Evolutionary conservation across 805 yeast species (phyloP).

Genomic region (Komagataella ulmi): DNA sequence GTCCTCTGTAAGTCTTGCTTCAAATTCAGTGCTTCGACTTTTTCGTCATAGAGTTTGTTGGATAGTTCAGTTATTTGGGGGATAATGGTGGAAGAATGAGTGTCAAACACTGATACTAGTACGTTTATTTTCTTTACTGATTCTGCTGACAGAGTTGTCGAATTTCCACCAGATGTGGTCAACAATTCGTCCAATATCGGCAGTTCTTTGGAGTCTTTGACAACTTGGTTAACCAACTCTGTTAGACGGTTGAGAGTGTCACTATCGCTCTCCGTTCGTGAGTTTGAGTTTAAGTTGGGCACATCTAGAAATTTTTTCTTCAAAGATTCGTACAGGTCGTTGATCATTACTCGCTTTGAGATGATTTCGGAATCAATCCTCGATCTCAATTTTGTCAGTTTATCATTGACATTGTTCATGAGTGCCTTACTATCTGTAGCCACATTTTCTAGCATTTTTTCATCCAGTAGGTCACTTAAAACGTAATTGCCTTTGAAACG

Average conservation of each 20-base stretch:
- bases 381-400: conserved; percentile 16
- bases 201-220: conserved; percentile 9
- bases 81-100: conserved; percentile 10
- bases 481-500: conserved; percentile 5
- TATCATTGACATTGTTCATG: conserved; percentile 7
- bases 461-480: conserved; percentile 16
- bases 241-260: conserved; percentile 11
- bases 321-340: conserved; percentile 22
- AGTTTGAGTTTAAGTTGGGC: neutral
- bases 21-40: conserved; percentile 21
- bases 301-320: neutral
- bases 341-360: conserved; percentile 21
- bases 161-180: conserved; percentile 13
- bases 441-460: conserved; percentile 13
- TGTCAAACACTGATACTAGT: conserved; percentile 10
- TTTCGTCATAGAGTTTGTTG: conserved; percentile 18
- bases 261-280: conserved; percentile 6
- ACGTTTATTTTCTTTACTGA: conserved; percentile 11
- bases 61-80: conserved; percentile 22
- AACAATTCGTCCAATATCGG: conserved; percentile 18
- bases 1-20: conserved; percentile 17
- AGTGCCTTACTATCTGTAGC: conserved; percentile 4
- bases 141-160: conserved; percentile 11
- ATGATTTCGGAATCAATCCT: conserved; percentile 23
- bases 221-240: conserved; percentile 9